Conservation (phyloP, 495 filamentous ascomycete species). For the Usnea hakonensis region DNA sequence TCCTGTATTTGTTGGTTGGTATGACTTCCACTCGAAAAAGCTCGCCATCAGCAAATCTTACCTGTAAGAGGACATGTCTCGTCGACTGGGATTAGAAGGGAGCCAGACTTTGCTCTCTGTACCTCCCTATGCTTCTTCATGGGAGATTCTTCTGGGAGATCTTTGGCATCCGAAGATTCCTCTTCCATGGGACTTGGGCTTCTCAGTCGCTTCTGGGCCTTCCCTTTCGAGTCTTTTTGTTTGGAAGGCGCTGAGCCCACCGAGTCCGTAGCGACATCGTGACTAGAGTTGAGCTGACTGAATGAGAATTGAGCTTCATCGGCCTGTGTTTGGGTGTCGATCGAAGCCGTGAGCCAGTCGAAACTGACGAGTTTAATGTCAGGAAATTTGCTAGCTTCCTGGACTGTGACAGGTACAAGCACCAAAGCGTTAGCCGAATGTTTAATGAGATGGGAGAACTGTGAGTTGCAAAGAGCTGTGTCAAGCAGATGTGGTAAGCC, state of each 20-base stretch:
- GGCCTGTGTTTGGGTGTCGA: conserved; percentile 35
- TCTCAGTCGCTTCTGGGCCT: not conserved
- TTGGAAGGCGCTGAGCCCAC: not conserved
- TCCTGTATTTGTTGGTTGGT: conserved; percentile 5
- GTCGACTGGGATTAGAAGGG: conserved; percentile 40
- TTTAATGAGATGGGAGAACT: not conserved
- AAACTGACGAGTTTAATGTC: conserved; percentile 51
- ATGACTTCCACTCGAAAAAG: not conserved
- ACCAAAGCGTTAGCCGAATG: not conserved
- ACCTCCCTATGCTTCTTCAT: conserved; percentile 37
- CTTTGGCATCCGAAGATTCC: not conserved
- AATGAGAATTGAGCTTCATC: conserved; percentile 28
- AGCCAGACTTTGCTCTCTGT: conserved; percentile 31
- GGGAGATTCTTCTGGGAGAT: conserved; percentile 24
- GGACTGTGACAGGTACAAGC: conserved; percentile 30
- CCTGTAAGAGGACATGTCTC: conserved; percentile 33
- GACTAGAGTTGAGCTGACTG: not conserved
- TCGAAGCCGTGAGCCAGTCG: conserved; percentile 54
- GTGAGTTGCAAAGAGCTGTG: not conserved
- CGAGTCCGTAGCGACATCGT: not conserved
- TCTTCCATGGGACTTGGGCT: not conserved
- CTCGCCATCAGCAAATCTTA: conserved; percentile 23
- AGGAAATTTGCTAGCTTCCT: conserved; percentile 38
- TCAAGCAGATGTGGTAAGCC: not conserved
- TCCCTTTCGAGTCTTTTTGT: not conserved